These are phyloP conservation scores for Ogataea populi-albae DNA, from an alignment of 805 yeast genomes.

Conservation along the genomic window DNA sequence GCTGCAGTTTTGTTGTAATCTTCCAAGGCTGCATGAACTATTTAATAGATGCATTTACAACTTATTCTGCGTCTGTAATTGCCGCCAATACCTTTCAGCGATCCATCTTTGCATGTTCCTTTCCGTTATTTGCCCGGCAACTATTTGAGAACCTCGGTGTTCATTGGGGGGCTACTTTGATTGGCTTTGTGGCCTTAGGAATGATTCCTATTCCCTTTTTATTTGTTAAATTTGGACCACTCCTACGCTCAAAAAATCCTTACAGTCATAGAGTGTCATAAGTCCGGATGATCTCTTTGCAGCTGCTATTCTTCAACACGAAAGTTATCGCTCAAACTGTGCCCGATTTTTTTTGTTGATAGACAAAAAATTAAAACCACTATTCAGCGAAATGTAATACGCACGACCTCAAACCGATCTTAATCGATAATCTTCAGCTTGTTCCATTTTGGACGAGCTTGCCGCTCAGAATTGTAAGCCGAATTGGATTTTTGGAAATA, in stretches of 20 bases:
- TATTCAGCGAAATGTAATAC: too few relatives aligned
- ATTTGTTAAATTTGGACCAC: conserved; percentile 54
- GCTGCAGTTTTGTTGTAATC: conserved; percentile 57
- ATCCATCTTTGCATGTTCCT: conserved; percentile 59
- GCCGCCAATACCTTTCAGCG: conserved; percentile 52
- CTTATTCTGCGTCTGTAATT: conserved; percentile 57
- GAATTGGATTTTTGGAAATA: too few relatives aligned
- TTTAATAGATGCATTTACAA: conserved; percentile 67
- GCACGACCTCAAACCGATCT: too few relatives aligned
- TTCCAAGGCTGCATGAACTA: conserved; percentile 68
- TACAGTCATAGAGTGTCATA: conserved; percentile 22
- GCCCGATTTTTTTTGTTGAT: too few relatives aligned
- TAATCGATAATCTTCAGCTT: too few relatives aligned
- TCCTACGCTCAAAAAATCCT: conserved; percentile 27
- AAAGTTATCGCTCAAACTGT: too few relatives aligned
- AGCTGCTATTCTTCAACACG: too few relatives aligned
- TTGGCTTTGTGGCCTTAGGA: conserved; percentile 53
- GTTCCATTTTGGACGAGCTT: too few relatives aligned
- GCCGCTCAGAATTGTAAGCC: too few relatives aligned
- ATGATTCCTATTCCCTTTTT: conserved; percentile 65
- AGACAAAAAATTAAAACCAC: too few relatives aligned
- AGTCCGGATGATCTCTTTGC: too few relatives aligned
- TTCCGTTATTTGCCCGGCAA: conserved; percentile 59
- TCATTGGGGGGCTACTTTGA: conserved; percentile 70
- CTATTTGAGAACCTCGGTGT: conserved; percentile 57